These are phyloP conservation scores for Mychonastes homosphaera DNA, from an alignment of 139 green algal genomes.

Conservation along the genomic window DNA sequence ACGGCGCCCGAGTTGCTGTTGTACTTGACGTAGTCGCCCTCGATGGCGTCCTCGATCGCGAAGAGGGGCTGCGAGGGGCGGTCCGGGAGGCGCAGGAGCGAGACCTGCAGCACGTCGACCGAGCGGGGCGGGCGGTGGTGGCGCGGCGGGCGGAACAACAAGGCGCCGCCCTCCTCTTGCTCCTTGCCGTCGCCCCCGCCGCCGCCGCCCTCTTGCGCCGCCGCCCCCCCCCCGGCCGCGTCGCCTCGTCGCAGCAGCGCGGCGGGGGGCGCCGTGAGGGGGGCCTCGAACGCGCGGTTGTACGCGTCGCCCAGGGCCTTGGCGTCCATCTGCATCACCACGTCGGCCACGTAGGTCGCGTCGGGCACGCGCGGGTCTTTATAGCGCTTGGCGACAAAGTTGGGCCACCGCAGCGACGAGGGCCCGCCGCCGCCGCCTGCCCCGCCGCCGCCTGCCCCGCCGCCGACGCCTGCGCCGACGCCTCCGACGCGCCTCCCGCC, in stretches of 20 bases:
- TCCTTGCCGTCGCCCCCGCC: not conserved
- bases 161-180: not conserved
- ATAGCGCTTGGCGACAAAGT: slow-evolving; percentile 36
- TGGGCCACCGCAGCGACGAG: slow-evolving; percentile 15
- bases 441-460: not conserved
- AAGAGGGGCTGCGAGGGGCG: slow-evolving; percentile 20
- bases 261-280: slow-evolving; percentile 34
- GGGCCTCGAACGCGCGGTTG: slow-evolving; percentile 24
- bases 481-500: not conserved
- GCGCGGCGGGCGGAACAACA: not conserved
- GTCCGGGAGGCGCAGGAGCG: slow-evolving; percentile 18
- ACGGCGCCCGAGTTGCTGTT: not conserved
- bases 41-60: slow-evolving; percentile 36
- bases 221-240: not conserved
- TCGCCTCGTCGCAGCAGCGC: too few species aligned
- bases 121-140: not conserved
- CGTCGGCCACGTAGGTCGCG: slow-evolving; percentile 26
- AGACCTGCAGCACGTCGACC: slow-evolving; percentile 22
- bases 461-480: not conserved
- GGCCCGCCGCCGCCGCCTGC: not conserved
- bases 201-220: not conserved
- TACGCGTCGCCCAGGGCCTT: slow-evolving; percentile 41
- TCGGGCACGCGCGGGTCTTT: slow-evolving; percentile 21
- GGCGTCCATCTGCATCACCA: slow-evolving; percentile 39
- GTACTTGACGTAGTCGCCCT: slow-evolving; percentile 46